Conservation (phyloP, 2,329 filamentous ascomycete genomes). For the Pseudogymnoascus verrucosus region DNA sequence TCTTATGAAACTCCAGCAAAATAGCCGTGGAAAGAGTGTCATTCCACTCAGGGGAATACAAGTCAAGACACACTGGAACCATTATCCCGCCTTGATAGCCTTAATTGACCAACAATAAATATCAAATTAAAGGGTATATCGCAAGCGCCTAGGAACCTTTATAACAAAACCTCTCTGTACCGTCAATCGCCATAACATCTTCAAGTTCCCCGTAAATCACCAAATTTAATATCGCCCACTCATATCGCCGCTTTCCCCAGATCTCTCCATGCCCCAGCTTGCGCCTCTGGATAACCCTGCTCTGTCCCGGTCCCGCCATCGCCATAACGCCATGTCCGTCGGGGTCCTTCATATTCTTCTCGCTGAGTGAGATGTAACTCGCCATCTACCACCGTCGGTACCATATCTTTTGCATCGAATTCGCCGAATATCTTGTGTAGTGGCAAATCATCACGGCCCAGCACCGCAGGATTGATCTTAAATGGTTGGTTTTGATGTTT, state of each 20-base stretch:
- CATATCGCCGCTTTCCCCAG: background rate
- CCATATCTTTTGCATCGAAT: background rate
- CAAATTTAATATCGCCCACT: no score
- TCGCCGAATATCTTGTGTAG: background rate
- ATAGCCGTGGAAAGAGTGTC: no score
- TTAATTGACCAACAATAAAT: background rate
- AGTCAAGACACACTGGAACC: background rate
- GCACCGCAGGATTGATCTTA: background rate
- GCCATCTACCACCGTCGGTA: background rate
- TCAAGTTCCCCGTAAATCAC: background rate
- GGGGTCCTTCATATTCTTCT: background rate
- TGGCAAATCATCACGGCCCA: background rate
- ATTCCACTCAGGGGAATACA: background rate
- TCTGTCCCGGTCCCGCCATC: background rate
- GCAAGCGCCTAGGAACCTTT: background rate
- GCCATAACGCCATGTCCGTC: background rate
- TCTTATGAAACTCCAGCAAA: background rate
- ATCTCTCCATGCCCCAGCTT: background rate
- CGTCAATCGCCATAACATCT: background rate
- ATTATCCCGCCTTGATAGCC: background rate
- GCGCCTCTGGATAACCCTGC: background rate
- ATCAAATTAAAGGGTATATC: background rate
- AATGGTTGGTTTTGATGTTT: background rate
- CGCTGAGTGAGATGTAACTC: background rate
- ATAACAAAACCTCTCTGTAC: background rate